Conservation (phyloP, 257 asterid species). For the Capsicum pubescens region DNA sequence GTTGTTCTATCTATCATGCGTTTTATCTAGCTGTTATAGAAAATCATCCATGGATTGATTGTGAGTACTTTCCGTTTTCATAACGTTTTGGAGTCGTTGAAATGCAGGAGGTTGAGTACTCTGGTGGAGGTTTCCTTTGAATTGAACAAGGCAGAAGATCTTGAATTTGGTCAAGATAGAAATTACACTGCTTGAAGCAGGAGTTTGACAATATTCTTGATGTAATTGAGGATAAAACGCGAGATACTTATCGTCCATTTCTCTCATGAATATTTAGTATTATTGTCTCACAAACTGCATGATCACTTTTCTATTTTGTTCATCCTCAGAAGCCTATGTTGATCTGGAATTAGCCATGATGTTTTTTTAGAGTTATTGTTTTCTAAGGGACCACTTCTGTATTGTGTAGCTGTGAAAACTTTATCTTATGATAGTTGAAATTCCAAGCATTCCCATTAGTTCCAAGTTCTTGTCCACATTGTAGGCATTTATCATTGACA, state of each 20-base stretch:
- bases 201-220: conserved; percentile 22
- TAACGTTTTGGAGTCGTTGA: neutral
- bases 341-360: neutral
- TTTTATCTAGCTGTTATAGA: neutral
- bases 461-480: neutral
- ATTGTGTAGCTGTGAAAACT: neutral
- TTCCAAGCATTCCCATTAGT: conserved; percentile 17
- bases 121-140: conserved; percentile 87
- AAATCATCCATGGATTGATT: neutral
- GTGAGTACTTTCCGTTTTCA: neutral
- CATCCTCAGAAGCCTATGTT: conserved; percentile 14
- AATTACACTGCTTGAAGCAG: conserved; percentile 26
- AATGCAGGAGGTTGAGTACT: conserved; percentile 87
- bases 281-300: conserved; percentile 12
- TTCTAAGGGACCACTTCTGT: neutral
- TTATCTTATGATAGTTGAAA: neutral
- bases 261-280: neutral
- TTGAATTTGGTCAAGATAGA: conserved; percentile 24
- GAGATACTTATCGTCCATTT: neutral
- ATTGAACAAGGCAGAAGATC: conserved; percentile 24
- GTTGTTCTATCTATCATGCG: neutral
- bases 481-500: neutral
- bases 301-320: neutral
- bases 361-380: neutral
- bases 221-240: neutral